These are phyloP conservation scores for Populus hybrid DNA, from an alignment of 441 rosid species.

Conservation along the genomic window DNA sequence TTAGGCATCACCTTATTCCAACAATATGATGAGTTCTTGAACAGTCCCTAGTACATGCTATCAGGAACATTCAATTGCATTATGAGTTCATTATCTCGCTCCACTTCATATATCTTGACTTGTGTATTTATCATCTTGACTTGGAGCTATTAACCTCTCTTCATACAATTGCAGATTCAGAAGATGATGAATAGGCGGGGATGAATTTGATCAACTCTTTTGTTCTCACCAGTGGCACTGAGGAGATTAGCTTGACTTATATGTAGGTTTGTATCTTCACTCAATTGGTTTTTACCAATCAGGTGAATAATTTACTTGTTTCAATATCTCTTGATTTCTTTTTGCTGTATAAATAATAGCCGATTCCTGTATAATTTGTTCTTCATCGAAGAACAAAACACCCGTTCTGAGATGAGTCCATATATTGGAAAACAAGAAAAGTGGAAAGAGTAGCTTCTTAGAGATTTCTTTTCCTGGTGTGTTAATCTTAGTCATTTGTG, in stretches of 20 bases:
- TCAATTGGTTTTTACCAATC: constrained; percentile 16
- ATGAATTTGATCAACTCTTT: constrained; percentile 32
- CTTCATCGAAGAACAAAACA: too few relatives aligned
- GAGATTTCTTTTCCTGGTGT: background rate
- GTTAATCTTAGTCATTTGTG: background rate
- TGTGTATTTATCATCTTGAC: background rate
- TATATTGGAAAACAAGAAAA: constrained; percentile 14
- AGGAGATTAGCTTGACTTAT: constrained; percentile 11
- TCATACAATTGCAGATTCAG: constrained; percentile 67
- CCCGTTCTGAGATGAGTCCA: constrained; percentile 5
- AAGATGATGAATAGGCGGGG: constrained; percentile 73
- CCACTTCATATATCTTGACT: background rate
- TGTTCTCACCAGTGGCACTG: constrained; percentile 14
- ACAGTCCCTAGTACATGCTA: background rate
- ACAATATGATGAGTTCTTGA: background rate
- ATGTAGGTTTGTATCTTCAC: constrained; percentile 25
- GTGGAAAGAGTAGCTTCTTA: background rate
- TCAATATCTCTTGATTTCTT: constrained; percentile 13
- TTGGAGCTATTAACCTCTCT: constrained; percentile 14
- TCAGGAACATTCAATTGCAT: background rate
- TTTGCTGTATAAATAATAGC: constrained; percentile 42
- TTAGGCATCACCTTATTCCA: background rate
- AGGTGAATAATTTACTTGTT: constrained; percentile 22
- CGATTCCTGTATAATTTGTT: constrained; percentile 27
- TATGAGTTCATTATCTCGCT: background rate